Conservation (phyloP, 208 protist genomes). For the Acanthamoeba royreba region DNA sequence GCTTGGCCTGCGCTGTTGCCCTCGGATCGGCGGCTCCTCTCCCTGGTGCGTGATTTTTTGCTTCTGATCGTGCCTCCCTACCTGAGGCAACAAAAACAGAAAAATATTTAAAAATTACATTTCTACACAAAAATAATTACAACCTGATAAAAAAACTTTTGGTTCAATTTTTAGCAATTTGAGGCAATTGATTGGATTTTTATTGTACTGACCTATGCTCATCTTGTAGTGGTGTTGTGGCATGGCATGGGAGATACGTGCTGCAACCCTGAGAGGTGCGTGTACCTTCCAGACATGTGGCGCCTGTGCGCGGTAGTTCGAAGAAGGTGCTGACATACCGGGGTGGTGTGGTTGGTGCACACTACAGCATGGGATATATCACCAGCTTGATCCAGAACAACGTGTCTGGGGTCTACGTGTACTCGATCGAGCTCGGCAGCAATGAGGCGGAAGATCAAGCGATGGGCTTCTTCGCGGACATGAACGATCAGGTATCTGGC, state of each 20-base stretch:
- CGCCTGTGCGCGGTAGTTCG: not conserved
- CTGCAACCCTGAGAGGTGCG: constrained; percentile 22
- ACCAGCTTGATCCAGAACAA: not conserved
- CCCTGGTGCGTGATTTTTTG: too few species aligned
- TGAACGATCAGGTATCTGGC: constrained; percentile 3
- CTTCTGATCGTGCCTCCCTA: too few species aligned
- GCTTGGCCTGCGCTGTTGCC: too few species aligned
- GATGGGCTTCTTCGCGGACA: not conserved
- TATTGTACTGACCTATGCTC: too few species aligned
- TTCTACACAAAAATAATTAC: too few species aligned
- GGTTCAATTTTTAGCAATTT: too few species aligned
- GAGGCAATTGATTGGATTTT: too few species aligned
- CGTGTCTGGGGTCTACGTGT: not conserved
- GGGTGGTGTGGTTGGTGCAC: not conserved
- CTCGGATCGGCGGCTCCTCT: too few species aligned
- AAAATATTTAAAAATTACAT: too few species aligned
- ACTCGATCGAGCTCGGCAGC: not conserved
- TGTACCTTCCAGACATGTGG: not conserved
- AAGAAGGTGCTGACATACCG: not conserved
- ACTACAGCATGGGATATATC: constrained; percentile 39
- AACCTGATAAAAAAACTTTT: too few species aligned
- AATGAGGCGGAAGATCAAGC: not conserved
- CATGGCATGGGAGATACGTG: constrained; percentile 59
- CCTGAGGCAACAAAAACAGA: too few species aligned
- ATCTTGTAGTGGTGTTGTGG: constrained; percentile 52